phyloP scores from a whole-genome alignment of 2,329 filamentous ascomycete genomes.

The Ilyonectria mors-panacis region DNA sequence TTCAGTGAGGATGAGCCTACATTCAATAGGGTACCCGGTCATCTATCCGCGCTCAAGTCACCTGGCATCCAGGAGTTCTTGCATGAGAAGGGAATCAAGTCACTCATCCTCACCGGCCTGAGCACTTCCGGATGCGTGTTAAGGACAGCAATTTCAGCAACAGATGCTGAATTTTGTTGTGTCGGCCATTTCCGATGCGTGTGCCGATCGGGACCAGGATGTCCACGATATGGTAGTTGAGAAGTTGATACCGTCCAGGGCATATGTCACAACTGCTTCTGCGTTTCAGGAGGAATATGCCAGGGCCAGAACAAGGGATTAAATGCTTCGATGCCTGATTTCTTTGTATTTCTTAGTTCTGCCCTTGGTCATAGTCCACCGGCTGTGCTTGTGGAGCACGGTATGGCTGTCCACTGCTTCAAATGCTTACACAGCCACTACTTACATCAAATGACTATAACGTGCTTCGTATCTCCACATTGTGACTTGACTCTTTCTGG shows the following conservation, averaged over 20 bases:
- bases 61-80: constrained; percentile 17
- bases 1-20: neutral
- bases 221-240: constrained; percentile 6
- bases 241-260: constrained; percentile 1
- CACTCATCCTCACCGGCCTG: constrained; percentile 25
- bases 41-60: constrained; percentile 20
- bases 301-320: neutral
- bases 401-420: too few species aligned
- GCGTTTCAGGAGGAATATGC: constrained; percentile 18
- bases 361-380: too few species aligned
- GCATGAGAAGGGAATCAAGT: constrained; percentile 18
- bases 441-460: too few species aligned
- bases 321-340: neutral
- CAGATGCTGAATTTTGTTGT: constrained; percentile 28
- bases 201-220: constrained; percentile 21
- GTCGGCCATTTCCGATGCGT: constrained; percentile 22
- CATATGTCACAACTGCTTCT: constrained; percentile 5
- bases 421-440: too few species aligned
- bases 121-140: constrained; percentile 27
- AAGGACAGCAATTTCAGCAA: constrained; percentile 18
- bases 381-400: too few species aligned
- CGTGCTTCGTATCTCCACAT: too few species aligned
- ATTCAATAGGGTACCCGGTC: constrained; percentile 17
- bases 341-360: too few species aligned
- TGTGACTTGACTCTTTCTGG: too few species aligned